phyloP scores from a whole-genome alignment of 2,329 filamentous ascomycete species.

The Acarospora socialis region DNA sequence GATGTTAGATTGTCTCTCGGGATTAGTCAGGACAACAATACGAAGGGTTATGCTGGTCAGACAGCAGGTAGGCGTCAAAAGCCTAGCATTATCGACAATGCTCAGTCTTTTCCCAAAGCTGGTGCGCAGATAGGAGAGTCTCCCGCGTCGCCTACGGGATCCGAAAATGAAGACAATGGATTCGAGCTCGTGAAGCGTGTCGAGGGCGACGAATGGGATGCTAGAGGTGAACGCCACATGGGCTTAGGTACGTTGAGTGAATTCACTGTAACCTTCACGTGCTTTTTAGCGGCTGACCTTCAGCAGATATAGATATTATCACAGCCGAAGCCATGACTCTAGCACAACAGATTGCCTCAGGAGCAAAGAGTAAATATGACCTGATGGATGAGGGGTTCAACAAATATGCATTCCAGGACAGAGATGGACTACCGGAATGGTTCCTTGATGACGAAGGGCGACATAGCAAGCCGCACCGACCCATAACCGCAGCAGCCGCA shows the following conservation, averaged over 20 bases:
- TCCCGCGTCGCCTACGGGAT: no score
- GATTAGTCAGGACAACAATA: conserved; percentile 4
- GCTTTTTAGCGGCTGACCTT: neutral
- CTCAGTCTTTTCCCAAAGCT: no score
- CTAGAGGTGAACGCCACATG: conserved; percentile 47
- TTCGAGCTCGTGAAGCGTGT: conserved; percentile 50
- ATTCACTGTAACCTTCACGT: no score
- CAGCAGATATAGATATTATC: conserved; percentile 83
- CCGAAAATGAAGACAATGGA: conserved; percentile 34
- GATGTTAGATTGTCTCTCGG: conserved; percentile 5
- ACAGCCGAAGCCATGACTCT: conserved; percentile 99
- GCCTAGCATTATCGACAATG: no score
- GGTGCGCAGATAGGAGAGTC: no score
- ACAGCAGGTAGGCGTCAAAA: no score
- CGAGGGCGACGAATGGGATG: conserved; percentile 50
- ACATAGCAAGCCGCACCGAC: conserved; percentile 73
- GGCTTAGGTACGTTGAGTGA: no score
- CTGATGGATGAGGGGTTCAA: conserved; percentile 87
- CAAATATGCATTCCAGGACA: conserved; percentile 78
- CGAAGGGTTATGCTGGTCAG: conserved; percentile 6
- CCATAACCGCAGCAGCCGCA: conserved; percentile 83
- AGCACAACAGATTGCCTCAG: conserved; percentile 79
- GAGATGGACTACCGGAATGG: conserved; percentile 90
- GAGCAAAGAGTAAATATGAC: conserved; percentile 64
- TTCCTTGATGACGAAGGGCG: conserved; percentile 83